Percentiles rank a stretch among this genome's conserved stretches.
These are phyloP conservation scores for Berberis vulgaris DNA, from an alignment of 164 flowering plant species.

Conservation along the genomic window DNA sequence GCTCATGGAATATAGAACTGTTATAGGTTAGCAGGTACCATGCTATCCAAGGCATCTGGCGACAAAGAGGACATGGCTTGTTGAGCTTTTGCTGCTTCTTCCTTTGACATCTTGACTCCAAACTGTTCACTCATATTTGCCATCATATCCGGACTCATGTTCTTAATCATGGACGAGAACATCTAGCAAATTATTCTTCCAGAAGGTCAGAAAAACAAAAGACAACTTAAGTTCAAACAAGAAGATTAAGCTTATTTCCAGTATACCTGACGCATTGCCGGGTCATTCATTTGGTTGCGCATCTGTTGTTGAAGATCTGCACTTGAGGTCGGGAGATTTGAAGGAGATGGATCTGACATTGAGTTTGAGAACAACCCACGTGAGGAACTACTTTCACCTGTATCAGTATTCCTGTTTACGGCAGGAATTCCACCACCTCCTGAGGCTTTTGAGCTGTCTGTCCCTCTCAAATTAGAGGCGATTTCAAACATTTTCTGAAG, in stretches of 20 bases:
- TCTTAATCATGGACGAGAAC: constrained; percentile 82
- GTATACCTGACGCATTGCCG: constrained; percentile 80
- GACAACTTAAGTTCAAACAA: not conserved
- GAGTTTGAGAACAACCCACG: constrained; percentile 19
- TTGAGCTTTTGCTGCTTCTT: constrained; percentile 92
- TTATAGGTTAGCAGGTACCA: constrained; percentile 41
- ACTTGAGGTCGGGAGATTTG: constrained; percentile 35
- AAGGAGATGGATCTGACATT: constrained; percentile 16
- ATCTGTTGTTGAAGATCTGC: constrained; percentile 80
- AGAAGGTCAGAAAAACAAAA: not conserved
- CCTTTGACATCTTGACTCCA: constrained; percentile 78
- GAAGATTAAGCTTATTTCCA: not conserved
- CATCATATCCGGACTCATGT: constrained; percentile 95
- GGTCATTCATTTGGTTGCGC: constrained; percentile 90
- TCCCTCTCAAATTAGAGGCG: constrained; percentile 54
- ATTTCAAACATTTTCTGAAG: constrained; percentile 70
- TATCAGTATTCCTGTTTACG: constrained; percentile 17
- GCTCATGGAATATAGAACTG: not conserved
- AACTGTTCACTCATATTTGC: constrained; percentile 91
- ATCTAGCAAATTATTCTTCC: constrained; percentile 40
- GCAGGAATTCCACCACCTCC: constrained; percentile 19
- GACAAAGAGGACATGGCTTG: constrained; percentile 89
- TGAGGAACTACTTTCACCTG: constrained; percentile 47
- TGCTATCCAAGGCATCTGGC: constrained; percentile 76
- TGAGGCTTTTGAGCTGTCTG: constrained; percentile 8